Percentiles rank a stretch among this genome's conserved stretches.
Conservation (phyloP, 2,329 filamentous ascomycete genomes). For the Dothiorella sarmentorum region DNA sequence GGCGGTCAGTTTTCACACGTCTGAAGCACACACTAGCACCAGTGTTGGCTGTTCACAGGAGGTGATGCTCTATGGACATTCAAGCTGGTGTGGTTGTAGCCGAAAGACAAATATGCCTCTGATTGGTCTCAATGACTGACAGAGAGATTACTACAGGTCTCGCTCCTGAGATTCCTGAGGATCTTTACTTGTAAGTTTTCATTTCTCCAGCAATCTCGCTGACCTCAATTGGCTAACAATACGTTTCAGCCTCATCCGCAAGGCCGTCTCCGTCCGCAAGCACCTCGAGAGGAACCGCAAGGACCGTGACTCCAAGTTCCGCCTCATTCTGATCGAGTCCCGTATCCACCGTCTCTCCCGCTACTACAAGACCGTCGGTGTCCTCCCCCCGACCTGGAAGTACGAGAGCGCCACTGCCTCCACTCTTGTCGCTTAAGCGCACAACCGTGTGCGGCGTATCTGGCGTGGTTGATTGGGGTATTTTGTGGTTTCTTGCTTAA, state of each 20-base stretch:
- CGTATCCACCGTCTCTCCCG: conserved; percentile 99
- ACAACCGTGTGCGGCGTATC: not conserved
- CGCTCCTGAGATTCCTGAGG: conserved; percentile 97
- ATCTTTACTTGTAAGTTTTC: conserved; percentile 98
- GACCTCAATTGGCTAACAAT: not conserved
- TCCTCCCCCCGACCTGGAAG: conserved; percentile 88
- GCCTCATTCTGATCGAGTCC: conserved; percentile 99
- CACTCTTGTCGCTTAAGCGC: conserved; percentile 82
- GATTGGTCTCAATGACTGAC: conserved; percentile 42
- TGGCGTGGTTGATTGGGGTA: not conserved
- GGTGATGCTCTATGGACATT: conserved; percentile 26
- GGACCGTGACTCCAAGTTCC: conserved; percentile 99
- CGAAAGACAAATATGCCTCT: conserved; percentile 39
- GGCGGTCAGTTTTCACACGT: conserved; percentile 70
- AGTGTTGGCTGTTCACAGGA: conserved; percentile 27
- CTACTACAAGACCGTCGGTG: conserved; percentile 97
- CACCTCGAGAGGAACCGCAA: conserved; percentile 99
- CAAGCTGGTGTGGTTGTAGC: conserved; percentile 22
- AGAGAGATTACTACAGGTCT: conserved; percentile 65
- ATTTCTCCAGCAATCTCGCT: conserved; percentile 36
- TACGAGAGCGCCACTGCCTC: conserved; percentile 97
- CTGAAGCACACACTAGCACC: conserved; percentile 40
- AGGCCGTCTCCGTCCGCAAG: conserved; percentile 99
- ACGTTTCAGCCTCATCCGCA: conserved; percentile 9
- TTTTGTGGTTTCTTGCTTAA: conserved; percentile 10